Percentiles rank a stretch among this genome's conserved stretches.
These are phyloP conservation scores for Lathyrus tuberosus DNA, from an alignment of 306 rosid genomes.

Conservation along the genomic window DNA sequence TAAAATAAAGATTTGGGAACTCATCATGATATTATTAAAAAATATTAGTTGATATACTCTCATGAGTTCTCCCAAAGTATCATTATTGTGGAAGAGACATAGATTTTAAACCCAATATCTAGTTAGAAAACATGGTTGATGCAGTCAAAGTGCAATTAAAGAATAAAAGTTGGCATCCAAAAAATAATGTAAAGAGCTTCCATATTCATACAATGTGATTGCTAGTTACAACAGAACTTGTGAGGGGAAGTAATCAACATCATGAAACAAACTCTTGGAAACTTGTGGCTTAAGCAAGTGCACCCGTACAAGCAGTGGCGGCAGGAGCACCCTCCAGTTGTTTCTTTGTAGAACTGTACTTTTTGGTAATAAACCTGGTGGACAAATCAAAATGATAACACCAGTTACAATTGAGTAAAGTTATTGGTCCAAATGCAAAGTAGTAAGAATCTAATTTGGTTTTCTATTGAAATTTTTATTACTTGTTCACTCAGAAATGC, in stretches of 20 bases:
- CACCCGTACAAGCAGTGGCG: constrained; percentile 76
- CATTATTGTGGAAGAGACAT: not conserved
- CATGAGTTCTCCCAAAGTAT: constrained; percentile 9
- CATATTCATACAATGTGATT: constrained; percentile 47
- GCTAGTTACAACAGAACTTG: constrained; percentile 40
- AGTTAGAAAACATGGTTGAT: constrained; percentile 7
- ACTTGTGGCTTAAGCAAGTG: constrained; percentile 61
- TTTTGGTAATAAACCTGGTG: constrained; percentile 91
- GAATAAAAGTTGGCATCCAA: not conserved
- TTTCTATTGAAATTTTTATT: no score
- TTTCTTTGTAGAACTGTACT: constrained; percentile 76
- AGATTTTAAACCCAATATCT: constrained; percentile 1
- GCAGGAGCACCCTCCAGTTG: constrained; percentile 70
- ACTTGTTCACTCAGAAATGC: no score
- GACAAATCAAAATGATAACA: constrained; percentile 17
- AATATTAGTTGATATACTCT: no score
- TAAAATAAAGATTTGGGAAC: not conserved
- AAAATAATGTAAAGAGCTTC: constrained; percentile 38
- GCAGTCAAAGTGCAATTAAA: not conserved
- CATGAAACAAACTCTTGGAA: constrained; percentile 34
- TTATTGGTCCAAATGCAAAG: not conserved
- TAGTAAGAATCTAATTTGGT: no score
- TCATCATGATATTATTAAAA: not conserved
- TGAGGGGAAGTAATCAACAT: constrained; percentile 37
- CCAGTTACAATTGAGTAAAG: constrained; percentile 1